Conservation (phyloP, 345 rosid species). For the Corchorus capsularis region DNA sequence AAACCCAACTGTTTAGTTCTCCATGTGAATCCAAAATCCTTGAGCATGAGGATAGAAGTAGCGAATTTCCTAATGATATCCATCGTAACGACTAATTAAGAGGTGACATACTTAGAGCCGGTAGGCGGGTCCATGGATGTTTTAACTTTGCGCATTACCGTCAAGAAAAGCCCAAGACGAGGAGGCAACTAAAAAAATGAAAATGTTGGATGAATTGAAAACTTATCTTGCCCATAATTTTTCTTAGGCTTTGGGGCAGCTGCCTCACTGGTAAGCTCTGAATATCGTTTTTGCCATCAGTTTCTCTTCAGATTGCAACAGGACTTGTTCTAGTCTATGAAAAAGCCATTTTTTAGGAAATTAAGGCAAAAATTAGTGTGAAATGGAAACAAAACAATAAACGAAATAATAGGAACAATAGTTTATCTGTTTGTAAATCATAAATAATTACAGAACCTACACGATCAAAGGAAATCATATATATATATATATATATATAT, state of each 20-base stretch:
- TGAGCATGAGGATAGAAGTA: too few species aligned
- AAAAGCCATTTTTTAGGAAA: constrained; percentile 19
- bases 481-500: too few species aligned
- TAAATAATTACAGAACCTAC: constrained; percentile 12
- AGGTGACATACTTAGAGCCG: constrained; percentile 81
- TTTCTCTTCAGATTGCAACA: constrained; percentile 96
- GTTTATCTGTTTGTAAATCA: background rate
- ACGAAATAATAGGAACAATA: background rate
- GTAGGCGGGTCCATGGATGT: constrained; percentile 71
- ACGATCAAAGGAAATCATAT: constrained; percentile 9
- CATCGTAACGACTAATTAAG: too few species aligned
- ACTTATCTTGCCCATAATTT: constrained; percentile 73
- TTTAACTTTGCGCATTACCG: constrained; percentile 87
- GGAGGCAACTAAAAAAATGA: constrained; percentile 11
- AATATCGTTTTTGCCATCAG: constrained; percentile 61
- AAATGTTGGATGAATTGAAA: constrained; percentile 20
- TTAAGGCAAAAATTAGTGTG: constrained; percentile 19
- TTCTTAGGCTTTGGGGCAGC: constrained; percentile 77
- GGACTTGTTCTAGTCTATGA: constrained; percentile 67
- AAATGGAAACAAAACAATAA: background rate
- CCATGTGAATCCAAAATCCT: too few species aligned
- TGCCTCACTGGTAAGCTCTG: constrained; percentile 61
- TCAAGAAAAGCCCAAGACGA: constrained; percentile 13
- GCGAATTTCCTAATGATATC: too few species aligned
- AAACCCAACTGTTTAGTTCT: too few species aligned